Base-by-base conservation (phyloP, 768 basidiomycete species). In the Termitomyces bulborhizus region DNA sequence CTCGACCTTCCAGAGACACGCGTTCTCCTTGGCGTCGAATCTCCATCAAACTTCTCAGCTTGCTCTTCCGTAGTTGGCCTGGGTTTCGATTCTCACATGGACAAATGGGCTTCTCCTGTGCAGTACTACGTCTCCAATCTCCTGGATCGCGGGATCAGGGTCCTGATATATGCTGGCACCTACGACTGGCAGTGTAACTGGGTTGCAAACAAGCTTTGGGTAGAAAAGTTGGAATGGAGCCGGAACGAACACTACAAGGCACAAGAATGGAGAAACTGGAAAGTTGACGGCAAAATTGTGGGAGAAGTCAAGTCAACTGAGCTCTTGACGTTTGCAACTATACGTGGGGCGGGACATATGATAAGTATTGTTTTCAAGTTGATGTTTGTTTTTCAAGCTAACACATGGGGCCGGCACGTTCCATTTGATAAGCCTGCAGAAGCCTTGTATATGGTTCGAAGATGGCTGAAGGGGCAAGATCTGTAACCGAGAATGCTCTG, bases 131-230 rank as follows among this genome's bases (percentile, higher is more conserved):
- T 89, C 56, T 74, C 82, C 5, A 57, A 49, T 16, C 79, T 93
- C 39, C 78, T 93, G 8, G 89, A 93, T 56, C 79, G 88, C n/a
- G 86, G 85, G 0, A 69, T 94, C 18, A 80, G 84, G 5, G 72
- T 90, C 36, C 76, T 93, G 41, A 83, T 87, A 46, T 90, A 90
- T 59, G 84, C 84, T 0, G 87, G 87, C 18, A 85, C 82, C 43
- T 85, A 84, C 59, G 86, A 88, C 62, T 89, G 86, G 85, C 85
- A 85, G 57, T 90, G 88, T 65, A 88, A 90, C 65, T 88, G 83
- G 81, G 70, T 88, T 29, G 84, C 85, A 15, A 93, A 92, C 69
- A 81, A 81, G 63, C 73, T 82, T 41, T 92, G 90, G 90, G 80
- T 85, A 6, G 79, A 88, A 48, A 73, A 78, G 56, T 72, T 93